Conservation (phyloP, 2,329 filamentous ascomycete species). For the Escovopsis sp. region DNA sequence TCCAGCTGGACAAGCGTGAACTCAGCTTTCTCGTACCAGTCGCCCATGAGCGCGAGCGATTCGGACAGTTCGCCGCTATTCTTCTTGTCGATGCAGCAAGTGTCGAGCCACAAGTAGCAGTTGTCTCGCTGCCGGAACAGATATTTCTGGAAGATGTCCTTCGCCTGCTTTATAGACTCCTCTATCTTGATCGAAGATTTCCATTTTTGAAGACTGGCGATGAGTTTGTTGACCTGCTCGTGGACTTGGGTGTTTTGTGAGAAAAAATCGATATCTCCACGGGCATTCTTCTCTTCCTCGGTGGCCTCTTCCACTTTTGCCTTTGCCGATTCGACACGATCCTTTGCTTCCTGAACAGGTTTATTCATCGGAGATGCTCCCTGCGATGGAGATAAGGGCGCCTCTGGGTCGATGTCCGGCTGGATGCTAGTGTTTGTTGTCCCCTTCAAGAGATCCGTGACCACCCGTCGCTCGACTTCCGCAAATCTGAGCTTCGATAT, state of each 20-base stretch:
- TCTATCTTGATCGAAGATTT: constrained; percentile 2
- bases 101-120: constrained; percentile 1
- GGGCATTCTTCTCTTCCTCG: too few relatives aligned
- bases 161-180: neutral
- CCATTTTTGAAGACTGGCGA: constrained; percentile 1
- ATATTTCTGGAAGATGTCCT: neutral
- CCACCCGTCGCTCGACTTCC: too few relatives aligned
- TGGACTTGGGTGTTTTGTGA: neutral
- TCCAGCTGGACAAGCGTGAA: constrained; percentile 3
- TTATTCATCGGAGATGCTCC: too few relatives aligned
- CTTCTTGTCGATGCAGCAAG: constrained; percentile 1
- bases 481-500: too few relatives aligned
- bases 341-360: too few relatives aligned
- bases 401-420: too few relatives aligned
- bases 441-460: too few relatives aligned
- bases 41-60: neutral
- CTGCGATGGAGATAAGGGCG: too few relatives aligned
- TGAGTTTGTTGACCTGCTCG: constrained; percentile 1
- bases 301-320: too few relatives aligned
- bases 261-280: too few relatives aligned
- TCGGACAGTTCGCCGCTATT: constrained; percentile 1
- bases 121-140: neutral
- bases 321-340: too few relatives aligned
- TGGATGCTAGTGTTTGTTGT: too few relatives aligned
- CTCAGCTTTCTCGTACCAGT: constrained; percentile 1